Evolutionary conservation across 1,284 basidiomycete genomes (phyloP).

Genomic region (Ustilago vetiveriae): DNA sequence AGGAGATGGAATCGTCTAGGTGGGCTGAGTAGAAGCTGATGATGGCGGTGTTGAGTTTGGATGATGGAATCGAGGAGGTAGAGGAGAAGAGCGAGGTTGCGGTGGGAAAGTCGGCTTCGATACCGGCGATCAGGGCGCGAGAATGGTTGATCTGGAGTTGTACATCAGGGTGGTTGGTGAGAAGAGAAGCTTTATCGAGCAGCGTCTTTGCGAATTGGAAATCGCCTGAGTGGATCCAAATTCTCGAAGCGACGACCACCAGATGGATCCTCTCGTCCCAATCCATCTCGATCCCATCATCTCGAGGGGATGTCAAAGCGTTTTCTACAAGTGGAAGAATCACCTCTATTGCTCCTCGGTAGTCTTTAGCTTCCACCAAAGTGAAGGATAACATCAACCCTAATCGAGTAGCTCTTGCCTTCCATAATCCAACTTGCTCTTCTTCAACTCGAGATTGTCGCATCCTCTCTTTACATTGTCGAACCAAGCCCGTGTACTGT

Average conservation of each 20-base stretch:
- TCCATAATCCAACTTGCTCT: conserved; percentile 20
- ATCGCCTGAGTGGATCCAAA: conserved; percentile 31
- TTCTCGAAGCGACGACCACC: conserved; percentile 4
- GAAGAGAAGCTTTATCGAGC: not conserved
- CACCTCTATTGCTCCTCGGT: conserved; percentile 17
- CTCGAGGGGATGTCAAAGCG: too few relatives aligned
- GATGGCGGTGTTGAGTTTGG: conserved; percentile 13
- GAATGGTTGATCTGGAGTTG: not conserved
- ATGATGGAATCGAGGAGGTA: not conserved
- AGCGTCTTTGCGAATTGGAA: conserved; percentile 1
- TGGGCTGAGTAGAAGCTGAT: conserved; percentile 25
- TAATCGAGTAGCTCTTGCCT: conserved; percentile 10
- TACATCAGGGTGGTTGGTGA: not conserved
- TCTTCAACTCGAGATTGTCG: conserved; percentile 3
- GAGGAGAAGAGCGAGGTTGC: not conserved
- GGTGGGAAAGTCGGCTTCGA: not conserved
- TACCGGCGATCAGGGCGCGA: conserved; percentile 1
- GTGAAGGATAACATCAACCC: conserved; percentile 26
- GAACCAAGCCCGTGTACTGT: conserved; percentile 13
- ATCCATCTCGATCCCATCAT: not conserved
- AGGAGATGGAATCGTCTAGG: conserved; percentile 20
- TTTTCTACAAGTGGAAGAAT: conserved; percentile 17
- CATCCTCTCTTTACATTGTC: conserved; percentile 15
- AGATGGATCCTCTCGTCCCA: conserved; percentile 3
- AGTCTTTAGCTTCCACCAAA: conserved; percentile 31